phyloP scores from a whole-genome alignment of 805 yeast species.

The Barnettozyma wickerhamii region DNA sequence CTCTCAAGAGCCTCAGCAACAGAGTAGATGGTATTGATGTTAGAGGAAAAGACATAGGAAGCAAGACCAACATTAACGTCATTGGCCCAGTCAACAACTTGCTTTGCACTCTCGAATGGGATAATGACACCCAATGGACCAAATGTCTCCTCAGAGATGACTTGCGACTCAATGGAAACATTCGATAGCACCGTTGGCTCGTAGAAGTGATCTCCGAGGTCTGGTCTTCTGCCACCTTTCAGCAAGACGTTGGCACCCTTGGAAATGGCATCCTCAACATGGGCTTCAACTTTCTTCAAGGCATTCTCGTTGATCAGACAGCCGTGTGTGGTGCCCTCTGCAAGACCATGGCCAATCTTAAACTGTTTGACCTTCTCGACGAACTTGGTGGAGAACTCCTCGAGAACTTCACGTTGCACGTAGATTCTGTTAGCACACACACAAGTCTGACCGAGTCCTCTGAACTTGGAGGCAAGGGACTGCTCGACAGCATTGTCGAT shows the following conservation, averaged over 20 bases:
- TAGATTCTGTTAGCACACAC: conserved; percentile 59
- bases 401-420: conserved; percentile 48
- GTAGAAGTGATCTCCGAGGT: conserved; percentile 47
- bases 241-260: conserved; percentile 51
- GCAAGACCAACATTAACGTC: conserved; percentile 56
- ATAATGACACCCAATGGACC: conserved; percentile 61
- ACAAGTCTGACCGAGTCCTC: conserved; percentile 64
- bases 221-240: conserved; percentile 48
- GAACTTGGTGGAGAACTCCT: conserved; percentile 41
- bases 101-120: conserved; percentile 48
- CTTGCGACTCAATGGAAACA: conserved; percentile 47
- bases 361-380: conserved; percentile 42
- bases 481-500: conserved; percentile 50
- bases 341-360: conserved; percentile 54
- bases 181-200: conserved; percentile 51
- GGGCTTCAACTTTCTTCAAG: conserved; percentile 49
- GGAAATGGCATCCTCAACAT: conserved; percentile 47
- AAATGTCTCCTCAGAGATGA: conserved; percentile 55
- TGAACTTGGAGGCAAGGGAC: conserved; percentile 52
- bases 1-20: conserved; percentile 54
- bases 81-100: conserved; percentile 51
- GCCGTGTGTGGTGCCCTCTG: conserved; percentile 48
- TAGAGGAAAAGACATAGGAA: conserved; percentile 52
- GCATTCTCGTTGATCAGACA: conserved; percentile 50
- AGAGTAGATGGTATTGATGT: conserved; percentile 44